Base-by-base conservation (phyloP, 495 filamentous ascomycete genomes). In the Cercophora samala region DNA sequence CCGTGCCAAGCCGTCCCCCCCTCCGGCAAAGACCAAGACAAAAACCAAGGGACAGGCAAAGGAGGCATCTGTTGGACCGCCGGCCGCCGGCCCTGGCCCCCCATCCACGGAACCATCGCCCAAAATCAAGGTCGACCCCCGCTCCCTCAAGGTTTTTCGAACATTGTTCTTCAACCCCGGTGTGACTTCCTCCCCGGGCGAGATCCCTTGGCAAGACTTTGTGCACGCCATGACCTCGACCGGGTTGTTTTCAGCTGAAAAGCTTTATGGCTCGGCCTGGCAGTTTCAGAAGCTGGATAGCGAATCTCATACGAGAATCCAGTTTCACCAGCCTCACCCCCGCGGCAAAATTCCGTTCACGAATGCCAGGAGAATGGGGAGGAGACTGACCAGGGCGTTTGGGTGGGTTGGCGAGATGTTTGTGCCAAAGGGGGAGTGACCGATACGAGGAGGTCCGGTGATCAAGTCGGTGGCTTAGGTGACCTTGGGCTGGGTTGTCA, bases 261-360 rank as follows among this genome's bases (percentile, higher is more conserved):
- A 87, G 71, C 72, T 86, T 9, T 82, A 84, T 63, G 84, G 85
- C 0, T 85, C 80, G 1, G 82, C 78, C 0, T 88, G 85, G 85
- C 74, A 82, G 58, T 85, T 87, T 66, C 63, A 66, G 54, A 78
- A 82, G 8, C 65, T 67, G n/a, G 69, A 60, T 1, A 68, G 77
- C 51, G 78, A 81, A 59, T 42, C 32, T 4, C 70, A 79, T 63
- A 63, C 79, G 3, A 74, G 70, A 51, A 83, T 87, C 21, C 77
- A 80, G 55, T 83, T 86, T 66, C 80, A 85, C 54, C 82, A 87
- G 69, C 85, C 85, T 21, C 78, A 85, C 32, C 70, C 73, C 1
- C 25, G 22, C 4, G 60, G 53, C 11, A 87, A 86, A 74, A 78
- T 87, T n/a, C 75, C 77, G 22, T 71, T 73, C 13, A 24, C 13